Evolutionary conservation across 2,329 filamentous ascomycete genomes (phyloP).

Genomic region (Ceratocystiopsis minuta): DNA sequence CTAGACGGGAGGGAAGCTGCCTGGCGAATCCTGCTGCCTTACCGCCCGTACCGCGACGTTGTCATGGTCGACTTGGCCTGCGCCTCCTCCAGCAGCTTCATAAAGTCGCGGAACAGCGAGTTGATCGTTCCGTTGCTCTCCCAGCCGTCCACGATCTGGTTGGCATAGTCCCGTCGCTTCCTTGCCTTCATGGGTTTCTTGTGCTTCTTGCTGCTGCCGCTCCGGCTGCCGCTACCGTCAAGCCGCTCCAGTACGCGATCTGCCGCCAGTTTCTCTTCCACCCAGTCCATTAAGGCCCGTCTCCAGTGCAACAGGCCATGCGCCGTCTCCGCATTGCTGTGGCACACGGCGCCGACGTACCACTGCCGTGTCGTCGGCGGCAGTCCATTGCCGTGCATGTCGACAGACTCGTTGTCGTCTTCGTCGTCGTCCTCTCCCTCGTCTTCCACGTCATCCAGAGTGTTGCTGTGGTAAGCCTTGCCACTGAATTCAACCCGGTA

Average conservation of each 20-base stretch:
- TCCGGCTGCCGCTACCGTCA: neutral
- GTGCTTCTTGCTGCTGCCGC: neutral
- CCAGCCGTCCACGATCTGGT: conserved; percentile 48
- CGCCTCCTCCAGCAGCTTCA: conserved; percentile 39
- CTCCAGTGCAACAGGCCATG: conserved; percentile 64
- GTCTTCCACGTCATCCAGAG: conserved; percentile 43
- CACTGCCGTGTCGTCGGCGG: conserved; percentile 21
- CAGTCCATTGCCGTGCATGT: conserved; percentile 22
- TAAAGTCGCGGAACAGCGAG: conserved; percentile 47
- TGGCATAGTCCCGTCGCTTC: conserved; percentile 40
- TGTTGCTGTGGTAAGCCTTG: conserved; percentile 45
- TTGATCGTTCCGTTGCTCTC: conserved; percentile 37
- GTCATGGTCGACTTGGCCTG: conserved; percentile 21
- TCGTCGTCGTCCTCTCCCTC: conserved; percentile 7
- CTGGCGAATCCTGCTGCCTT: neutral
- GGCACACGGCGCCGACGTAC: conserved; percentile 22
- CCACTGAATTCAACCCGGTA: conserved; percentile 46
- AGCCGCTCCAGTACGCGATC: conserved; percentile 33
- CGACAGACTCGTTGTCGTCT: conserved; percentile 17
- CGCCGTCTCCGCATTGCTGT: conserved; percentile 42
- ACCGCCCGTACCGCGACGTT: conserved; percentile 5
- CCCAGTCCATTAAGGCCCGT: conserved; percentile 52
- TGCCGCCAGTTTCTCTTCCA: conserved; percentile 40
- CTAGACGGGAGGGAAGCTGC: too few species aligned
- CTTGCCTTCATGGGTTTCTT: conserved; percentile 41